Base-by-base conservation (phyloP, 2,329 filamentous ascomycete species). In the Sphaerulina populicola region DNA sequence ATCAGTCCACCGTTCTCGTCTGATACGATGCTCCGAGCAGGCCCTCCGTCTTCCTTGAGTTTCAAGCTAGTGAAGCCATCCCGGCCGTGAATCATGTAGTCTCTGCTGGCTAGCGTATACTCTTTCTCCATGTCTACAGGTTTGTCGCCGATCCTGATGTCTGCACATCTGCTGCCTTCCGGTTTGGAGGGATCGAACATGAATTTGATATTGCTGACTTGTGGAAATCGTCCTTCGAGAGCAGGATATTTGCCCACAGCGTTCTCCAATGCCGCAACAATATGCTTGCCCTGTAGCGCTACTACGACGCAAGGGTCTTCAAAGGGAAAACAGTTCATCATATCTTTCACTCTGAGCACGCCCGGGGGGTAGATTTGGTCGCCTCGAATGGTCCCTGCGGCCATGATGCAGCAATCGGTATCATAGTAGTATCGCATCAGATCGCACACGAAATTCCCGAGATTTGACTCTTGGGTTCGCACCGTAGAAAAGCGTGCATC, bases 391-490 rank as follows among this genome's bases (percentile, higher is more conserved):
- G 89, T 94, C 0, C 89, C 89, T 0, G 85, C 78, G 0, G 86
- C 88, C 82, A 94, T 93, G 56, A 94, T 75, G 29, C 82, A 80
- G 64, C 88, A 94, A 60, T 95, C 90, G 0, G 86, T 82, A 4
- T 76, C 71, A 65, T 95, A 88, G 64, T 94, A 85, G 55, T 81
- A 81, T 6, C 88, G 79, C 88, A 95, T 94, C 21, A 96, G 77
- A 65, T 96, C 89, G 68, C 86, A 93, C 2, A 94, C 85, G 66
- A 94, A 94, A 68, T 95, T 95, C 1, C 86, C 88, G 11, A 94
- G 72, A 63, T 95, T 96, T 49, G 85, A 88, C 68, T 95, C 89
- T 41, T 73, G 75, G 15, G 80, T 73, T 9, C 89, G 77, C 0
- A 94, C 87, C 0, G 88, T 94, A 12, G 81, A 85, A 68, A 95